phyloP scores from a whole-genome alignment of 1,139 yeast species.

The Ashbya aceris region DNA sequence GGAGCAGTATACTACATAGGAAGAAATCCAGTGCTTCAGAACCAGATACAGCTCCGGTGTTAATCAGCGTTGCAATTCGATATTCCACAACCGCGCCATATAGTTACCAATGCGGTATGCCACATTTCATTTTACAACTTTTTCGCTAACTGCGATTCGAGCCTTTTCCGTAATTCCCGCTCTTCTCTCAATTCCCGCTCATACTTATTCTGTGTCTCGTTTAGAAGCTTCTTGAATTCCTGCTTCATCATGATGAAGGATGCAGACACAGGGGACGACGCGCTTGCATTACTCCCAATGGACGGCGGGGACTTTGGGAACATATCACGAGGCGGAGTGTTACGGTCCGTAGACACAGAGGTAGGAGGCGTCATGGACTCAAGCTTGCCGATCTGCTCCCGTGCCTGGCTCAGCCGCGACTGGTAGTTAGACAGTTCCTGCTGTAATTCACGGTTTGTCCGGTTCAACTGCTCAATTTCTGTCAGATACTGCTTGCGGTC shows the following conservation, averaged over 20 bases:
- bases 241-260: conserved; percentile 25
- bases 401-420: conserved; percentile 15
- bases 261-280: conserved; percentile 11
- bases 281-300: conserved; percentile 7
- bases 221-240: conserved; percentile 26
- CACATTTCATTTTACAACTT: background rate
- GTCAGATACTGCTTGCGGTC: conserved; percentile 25
- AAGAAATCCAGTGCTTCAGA: too few species aligned
- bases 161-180: conserved; percentile 16
- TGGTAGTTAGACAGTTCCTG: conserved; percentile 25
- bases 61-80: too few species aligned
- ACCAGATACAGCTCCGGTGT: too few species aligned
- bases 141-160: conserved; percentile 17
- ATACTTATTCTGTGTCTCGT: conserved; percentile 25
- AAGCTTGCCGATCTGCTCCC: conserved; percentile 12
- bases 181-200: conserved; percentile 25
- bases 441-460: conserved; percentile 25
- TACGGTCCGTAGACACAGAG: conserved; percentile 5
- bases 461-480: conserved; percentile 24
- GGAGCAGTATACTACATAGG: too few species aligned
- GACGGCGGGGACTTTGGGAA: conserved; percentile 13
- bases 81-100: too few species aligned
- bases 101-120: too few species aligned
- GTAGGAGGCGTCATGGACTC: conserved; percentile 6
- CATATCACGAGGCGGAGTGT: conserved; percentile 7